Evolutionary conservation across 148 eudicot genomes (phyloP).

Genomic region (Beta vulgaris): DNA sequence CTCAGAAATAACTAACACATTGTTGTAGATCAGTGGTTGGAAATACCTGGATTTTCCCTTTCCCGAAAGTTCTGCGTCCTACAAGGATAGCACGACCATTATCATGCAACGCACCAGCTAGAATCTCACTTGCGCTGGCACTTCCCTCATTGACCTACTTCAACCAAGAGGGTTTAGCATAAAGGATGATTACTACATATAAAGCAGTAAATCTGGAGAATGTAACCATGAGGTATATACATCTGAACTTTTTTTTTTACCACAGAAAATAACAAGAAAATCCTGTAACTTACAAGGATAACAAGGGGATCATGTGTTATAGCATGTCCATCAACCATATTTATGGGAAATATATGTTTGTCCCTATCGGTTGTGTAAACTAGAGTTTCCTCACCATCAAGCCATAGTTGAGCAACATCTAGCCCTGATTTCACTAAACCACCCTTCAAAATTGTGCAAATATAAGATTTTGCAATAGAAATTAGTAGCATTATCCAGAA

Average conservation of each 20-base stretch:
- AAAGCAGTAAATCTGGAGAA: background rate
- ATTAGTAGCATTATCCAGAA: background rate
- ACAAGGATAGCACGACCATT: slow-evolving; percentile 89
- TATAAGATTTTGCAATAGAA: background rate
- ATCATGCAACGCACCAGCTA: slow-evolving; percentile 94
- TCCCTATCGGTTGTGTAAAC: slow-evolving; percentile 87
- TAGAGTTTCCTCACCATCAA: slow-evolving; percentile 89
- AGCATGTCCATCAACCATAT: slow-evolving; percentile 82
- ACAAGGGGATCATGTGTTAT: slow-evolving; percentile 89
- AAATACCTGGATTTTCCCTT: slow-evolving; percentile 91
- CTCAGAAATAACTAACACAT: no score
- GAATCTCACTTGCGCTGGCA: slow-evolving; percentile 96
- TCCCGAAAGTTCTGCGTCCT: slow-evolving; percentile 85
- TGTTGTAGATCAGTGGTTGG: no score
- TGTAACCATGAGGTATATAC: background rate
- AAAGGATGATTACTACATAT: background rate
- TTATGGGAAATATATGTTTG: slow-evolving; percentile 82
- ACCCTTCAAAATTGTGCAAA: slow-evolving; percentile 44
- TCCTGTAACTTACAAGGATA: slow-evolving; percentile 63
- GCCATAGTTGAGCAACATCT: slow-evolving; percentile 97
- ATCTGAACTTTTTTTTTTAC: background rate
- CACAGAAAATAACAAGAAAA: background rate
- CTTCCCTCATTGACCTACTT: slow-evolving; percentile 92
- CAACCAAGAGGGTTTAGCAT: background rate
- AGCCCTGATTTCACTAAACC: slow-evolving; percentile 92